Evolutionary conservation across 495 filamentous ascomycete genomes (phyloP).

Genomic region (Penicillium parvum): DNA sequence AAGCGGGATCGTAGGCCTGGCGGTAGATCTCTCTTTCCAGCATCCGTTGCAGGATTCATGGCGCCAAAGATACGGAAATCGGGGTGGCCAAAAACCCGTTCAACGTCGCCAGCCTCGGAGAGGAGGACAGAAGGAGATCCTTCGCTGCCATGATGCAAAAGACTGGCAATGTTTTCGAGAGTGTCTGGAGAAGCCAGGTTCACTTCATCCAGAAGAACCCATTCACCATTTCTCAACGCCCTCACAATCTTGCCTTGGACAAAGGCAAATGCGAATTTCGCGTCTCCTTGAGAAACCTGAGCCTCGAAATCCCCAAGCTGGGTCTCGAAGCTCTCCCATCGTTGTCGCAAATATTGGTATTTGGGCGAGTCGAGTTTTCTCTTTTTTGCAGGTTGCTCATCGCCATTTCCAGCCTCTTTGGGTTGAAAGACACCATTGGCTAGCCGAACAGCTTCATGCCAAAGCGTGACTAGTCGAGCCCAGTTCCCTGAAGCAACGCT

Average conservation of each 20-base stretch:
- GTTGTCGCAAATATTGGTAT: slow-evolving; percentile 58
- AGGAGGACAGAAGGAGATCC: slow-evolving; percentile 75
- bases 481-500: slow-evolving; percentile 78
- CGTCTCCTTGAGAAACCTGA: slow-evolving; percentile 70
- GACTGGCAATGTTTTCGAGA: slow-evolving; percentile 83
- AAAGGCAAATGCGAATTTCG: slow-evolving; percentile 90
- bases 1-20: slow-evolving; percentile 81
- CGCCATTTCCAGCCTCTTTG: slow-evolving; percentile 33
- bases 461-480: slow-evolving; percentile 74
- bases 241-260: slow-evolving; percentile 92
- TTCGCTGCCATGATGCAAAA: slow-evolving; percentile 65
- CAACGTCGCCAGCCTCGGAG: slow-evolving; percentile 85
- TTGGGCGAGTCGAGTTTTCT: slow-evolving; percentile 71
- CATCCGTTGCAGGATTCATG: slow-evolving; percentile 98
- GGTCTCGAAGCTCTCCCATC: slow-evolving; percentile 75
- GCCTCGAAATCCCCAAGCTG: slow-evolving; percentile 77
- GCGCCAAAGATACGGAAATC: slow-evolving; percentile 96
- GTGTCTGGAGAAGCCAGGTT: slow-evolving; percentile 94
- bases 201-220: slow-evolving; percentile 97
- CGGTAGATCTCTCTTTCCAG: slow-evolving; percentile 90
- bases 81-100: slow-evolving; percentile 82
- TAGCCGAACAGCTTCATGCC: slow-evolving; percentile 83
- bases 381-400: slow-evolving; percentile 70
- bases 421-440: slow-evolving; percentile 64
- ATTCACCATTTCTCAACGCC: slow-evolving; percentile 89